Evolutionary conservation across 2,329 filamentous ascomycete species (phyloP).

Genomic region (Oidium heveae): DNA sequence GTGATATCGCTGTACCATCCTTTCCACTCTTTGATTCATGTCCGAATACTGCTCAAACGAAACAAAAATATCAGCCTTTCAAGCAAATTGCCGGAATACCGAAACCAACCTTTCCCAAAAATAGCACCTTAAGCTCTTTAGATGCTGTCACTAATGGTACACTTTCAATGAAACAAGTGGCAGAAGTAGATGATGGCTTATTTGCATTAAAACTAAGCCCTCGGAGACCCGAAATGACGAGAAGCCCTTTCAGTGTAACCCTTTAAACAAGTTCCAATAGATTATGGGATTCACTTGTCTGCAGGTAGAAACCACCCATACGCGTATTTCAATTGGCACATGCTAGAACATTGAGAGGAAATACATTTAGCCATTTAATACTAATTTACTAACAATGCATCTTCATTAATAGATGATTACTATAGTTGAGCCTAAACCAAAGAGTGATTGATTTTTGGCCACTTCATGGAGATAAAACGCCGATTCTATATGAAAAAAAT

Average conservation of each 20-base stretch:
- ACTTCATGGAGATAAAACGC: too few relatives aligned
- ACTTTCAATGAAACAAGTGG: slow-evolving; percentile 14
- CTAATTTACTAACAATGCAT: too few relatives aligned
- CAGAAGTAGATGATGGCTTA: slow-evolving; percentile 48
- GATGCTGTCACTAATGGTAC: slow-evolving; percentile 15
- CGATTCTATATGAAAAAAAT: too few relatives aligned
- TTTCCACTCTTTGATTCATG: slow-evolving; percentile 26
- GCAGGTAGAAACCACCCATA: too few relatives aligned
- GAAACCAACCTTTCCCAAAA: not conserved
- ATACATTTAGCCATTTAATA: too few relatives aligned
- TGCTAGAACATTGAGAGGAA: too few relatives aligned
- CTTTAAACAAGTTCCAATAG: not conserved
- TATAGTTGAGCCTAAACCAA: too few relatives aligned
- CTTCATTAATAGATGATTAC: too few relatives aligned
- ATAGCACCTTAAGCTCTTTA: slow-evolving; percentile 13
- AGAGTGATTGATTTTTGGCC: too few relatives aligned
- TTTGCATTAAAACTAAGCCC: slow-evolving; percentile 77
- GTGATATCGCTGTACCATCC: slow-evolving; percentile 35
- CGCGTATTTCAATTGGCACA: too few relatives aligned
- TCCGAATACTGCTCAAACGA: slow-evolving; percentile 4
- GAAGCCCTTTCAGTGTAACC: slow-evolving; percentile 43
- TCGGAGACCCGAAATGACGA: slow-evolving; percentile 62
- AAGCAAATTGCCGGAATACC: slow-evolving; percentile 4
- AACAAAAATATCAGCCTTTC: not conserved
- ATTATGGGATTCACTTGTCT: too few relatives aligned